phyloP scores from a whole-genome alignment of 495 filamentous ascomycete species.

The Penicillium egyptiacum region DNA sequence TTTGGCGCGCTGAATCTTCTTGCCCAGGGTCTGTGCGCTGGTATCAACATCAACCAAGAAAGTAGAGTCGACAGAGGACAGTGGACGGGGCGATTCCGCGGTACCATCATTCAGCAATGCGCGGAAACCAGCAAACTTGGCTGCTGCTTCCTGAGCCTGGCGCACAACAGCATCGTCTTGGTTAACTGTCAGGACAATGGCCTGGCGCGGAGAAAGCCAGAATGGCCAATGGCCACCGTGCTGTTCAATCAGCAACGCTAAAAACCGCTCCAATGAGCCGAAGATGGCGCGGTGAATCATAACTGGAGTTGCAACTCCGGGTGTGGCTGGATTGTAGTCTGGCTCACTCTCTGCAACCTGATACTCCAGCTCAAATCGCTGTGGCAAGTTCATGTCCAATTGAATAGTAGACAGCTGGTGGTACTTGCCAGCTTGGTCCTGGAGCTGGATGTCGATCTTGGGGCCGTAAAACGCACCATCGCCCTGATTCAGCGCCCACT shows the following conservation, averaged over 20 bases:
- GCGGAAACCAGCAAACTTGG: constrained; percentile 38
- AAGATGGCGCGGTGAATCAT: constrained; percentile 87
- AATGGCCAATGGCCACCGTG: constrained; percentile 84
- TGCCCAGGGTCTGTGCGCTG: constrained; percentile 56
- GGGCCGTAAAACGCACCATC: constrained; percentile 95
- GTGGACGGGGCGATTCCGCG: constrained; percentile 28
- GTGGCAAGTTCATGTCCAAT: constrained; percentile 89
- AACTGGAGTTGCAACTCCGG: constrained; percentile 70
- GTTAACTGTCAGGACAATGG: constrained; percentile 74
- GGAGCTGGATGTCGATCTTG: constrained; percentile 88
- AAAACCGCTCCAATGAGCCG: constrained; percentile 81
- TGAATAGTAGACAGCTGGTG: constrained; percentile 93
- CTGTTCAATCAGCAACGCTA: constrained; percentile 85
- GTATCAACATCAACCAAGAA: constrained; percentile 73
- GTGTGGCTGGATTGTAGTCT: constrained; percentile 70
- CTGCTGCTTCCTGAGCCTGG: constrained; percentile 52
- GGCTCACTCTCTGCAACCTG: constrained; percentile 49
- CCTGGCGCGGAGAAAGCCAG: constrained; percentile 85
- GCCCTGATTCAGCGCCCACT: constrained; percentile 73
- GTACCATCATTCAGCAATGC: constrained; percentile 26
- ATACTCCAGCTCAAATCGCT: constrained; percentile 77
- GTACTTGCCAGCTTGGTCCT: constrained; percentile 80
- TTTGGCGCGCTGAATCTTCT: constrained; percentile 73
- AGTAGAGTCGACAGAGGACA: constrained; percentile 46
- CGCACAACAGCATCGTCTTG: constrained; percentile 58